These are phyloP conservation scores for Suhomyces anneliseae DNA, from an alignment of 1,139 yeast species.

Conservation along the genomic window DNA sequence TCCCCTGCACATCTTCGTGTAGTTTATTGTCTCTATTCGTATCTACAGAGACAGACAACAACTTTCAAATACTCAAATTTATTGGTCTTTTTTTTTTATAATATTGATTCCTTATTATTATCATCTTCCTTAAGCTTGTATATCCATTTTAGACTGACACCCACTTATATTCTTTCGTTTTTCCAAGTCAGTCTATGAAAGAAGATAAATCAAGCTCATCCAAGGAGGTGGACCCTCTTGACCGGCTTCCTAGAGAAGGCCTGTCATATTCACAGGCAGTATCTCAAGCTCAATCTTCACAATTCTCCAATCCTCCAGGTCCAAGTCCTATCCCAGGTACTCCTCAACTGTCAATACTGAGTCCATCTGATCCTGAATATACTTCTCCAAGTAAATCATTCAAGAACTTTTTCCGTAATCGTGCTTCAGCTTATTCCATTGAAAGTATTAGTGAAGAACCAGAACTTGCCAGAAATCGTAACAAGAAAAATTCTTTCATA, in stretches of 20 bases:
- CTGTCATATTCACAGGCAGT: background rate
- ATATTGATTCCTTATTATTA: background rate
- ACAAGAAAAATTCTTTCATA: slow-evolving; percentile 7
- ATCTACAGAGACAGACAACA: too few species aligned
- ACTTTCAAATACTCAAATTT: too few species aligned
- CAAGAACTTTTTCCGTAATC: slow-evolving; percentile 26
- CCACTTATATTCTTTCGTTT: slow-evolving; percentile 9
- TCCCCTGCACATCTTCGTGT: background rate
- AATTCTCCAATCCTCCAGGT: background rate
- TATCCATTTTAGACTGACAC: slow-evolving; percentile 2
- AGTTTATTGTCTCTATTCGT: background rate
- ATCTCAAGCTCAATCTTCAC: background rate
- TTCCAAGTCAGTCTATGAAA: slow-evolving; percentile 8
- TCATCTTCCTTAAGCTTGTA: background rate
- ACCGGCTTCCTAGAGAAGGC: background rate
- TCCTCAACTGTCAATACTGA: background rate
- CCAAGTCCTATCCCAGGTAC: background rate
- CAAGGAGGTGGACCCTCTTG: background rate
- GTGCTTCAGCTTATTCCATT: slow-evolving; percentile 27
- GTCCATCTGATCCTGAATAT: slow-evolving; percentile 9
- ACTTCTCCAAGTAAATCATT: slow-evolving; percentile 32
- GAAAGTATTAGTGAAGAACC: slow-evolving; percentile 31
- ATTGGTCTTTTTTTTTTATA: too few species aligned
- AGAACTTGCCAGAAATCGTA: slow-evolving; percentile 13
- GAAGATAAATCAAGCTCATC: slow-evolving; percentile 3